Conservation (phyloP, 345 rosid species). For the Citrus reticulata region DNA sequence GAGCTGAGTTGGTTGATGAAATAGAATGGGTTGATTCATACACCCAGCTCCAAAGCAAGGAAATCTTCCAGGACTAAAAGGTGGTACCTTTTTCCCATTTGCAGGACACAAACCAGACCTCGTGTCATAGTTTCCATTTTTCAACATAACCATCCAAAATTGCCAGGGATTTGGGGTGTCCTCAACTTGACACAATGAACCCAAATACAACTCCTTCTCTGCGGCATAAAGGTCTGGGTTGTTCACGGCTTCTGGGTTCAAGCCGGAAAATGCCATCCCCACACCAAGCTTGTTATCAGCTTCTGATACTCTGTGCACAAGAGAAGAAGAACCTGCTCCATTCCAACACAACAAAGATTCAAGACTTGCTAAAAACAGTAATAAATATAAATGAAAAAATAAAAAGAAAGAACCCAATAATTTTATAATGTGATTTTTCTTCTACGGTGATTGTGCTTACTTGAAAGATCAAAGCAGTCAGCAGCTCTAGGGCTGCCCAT, state of each 20-base stretch:
- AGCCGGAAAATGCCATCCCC: slow-evolving; percentile 36
- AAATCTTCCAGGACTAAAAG: slow-evolving; percentile 47
- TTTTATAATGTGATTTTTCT: slow-evolving; percentile 1
- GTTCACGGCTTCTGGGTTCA: slow-evolving; percentile 24
- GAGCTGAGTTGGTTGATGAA: slow-evolving; percentile 52
- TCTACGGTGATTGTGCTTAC: slow-evolving; percentile 15
- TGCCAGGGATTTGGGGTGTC: slow-evolving; percentile 73
- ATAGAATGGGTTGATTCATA: slow-evolving; percentile 74
- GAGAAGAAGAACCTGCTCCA: slow-evolving; percentile 35
- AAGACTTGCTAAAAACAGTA: not conserved
- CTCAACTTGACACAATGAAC: slow-evolving; percentile 59
- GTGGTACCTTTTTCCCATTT: slow-evolving; percentile 51
- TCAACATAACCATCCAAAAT: slow-evolving; percentile 90
- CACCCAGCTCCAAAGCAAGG: slow-evolving; percentile 80
- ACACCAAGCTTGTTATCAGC: slow-evolving; percentile 61
- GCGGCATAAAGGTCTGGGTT: slow-evolving; percentile 64
- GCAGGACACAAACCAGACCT: slow-evolving; percentile 57
- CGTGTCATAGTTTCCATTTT: slow-evolving; percentile 82
- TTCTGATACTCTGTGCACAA: slow-evolving; percentile 60
- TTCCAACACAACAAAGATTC: slow-evolving; percentile 8
- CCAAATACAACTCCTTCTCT: slow-evolving; percentile 66
- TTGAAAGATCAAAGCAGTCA: slow-evolving; percentile 68
- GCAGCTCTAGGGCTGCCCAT: slow-evolving; percentile 92
- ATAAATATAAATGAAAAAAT: not conserved
- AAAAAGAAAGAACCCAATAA: not conserved